phyloP scores from a whole-genome alignment of 148 eudicot species.

The Polygonum maritimum region DNA sequence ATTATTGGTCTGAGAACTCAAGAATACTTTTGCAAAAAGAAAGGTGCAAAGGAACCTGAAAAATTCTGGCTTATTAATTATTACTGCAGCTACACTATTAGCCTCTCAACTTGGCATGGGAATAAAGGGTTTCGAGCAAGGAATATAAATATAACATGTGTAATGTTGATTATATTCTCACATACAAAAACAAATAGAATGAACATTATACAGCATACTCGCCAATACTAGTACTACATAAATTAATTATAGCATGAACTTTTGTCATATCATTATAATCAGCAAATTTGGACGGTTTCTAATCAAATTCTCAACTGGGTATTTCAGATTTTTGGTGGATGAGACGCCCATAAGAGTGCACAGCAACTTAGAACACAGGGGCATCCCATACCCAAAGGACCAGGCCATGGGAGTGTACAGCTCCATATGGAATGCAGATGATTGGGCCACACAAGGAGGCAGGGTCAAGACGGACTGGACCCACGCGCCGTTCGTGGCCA shows the following conservation, averaged over 20 bases:
- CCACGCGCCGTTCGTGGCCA: slow-evolving; percentile 69
- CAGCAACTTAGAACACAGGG: slow-evolving; percentile 64
- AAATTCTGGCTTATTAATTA: no score
- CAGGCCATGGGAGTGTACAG: slow-evolving; percentile 88
- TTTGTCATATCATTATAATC: neutral
- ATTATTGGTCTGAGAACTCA: neutral
- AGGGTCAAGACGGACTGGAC: slow-evolving; percentile 70
- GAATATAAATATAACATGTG: neutral
- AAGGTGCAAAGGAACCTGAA: neutral
- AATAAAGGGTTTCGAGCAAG: neutral
- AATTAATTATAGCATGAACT: neutral
- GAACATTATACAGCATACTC: neutral
- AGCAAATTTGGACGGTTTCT: neutral
- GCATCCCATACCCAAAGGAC: slow-evolving; percentile 70
- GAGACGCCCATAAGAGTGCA: slow-evolving; percentile 71
- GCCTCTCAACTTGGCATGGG: neutral
- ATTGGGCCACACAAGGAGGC: slow-evolving; percentile 94
- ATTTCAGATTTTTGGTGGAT: slow-evolving; percentile 60
- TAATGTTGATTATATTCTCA: neutral
- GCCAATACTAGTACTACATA: neutral
- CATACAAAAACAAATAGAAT: neutral
- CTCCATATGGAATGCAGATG: slow-evolving; percentile 87
- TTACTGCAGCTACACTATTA: no score
- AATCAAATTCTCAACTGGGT: neutral
- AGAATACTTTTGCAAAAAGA: neutral